These are phyloP conservation scores for Larix sibirica DNA, from an alignment of 83 land plant genomes.

Conservation along the genomic window DNA sequence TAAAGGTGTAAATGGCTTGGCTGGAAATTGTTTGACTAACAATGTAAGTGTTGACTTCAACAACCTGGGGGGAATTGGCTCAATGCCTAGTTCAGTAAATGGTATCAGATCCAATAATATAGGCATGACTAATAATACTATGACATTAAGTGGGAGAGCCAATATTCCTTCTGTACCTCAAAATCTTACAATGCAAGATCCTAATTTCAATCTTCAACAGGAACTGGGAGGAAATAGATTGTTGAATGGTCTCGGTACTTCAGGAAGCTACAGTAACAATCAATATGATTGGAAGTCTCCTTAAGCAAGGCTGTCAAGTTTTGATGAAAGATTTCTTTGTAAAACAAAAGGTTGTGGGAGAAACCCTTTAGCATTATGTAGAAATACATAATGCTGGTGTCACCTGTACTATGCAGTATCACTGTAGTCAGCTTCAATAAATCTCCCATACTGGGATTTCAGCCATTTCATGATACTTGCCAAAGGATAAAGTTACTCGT, in stretches of 20 bases:
- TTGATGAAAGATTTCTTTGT: conserved; percentile 5
- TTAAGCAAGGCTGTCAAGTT: conserved; percentile 9
- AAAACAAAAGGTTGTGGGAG: conserved; percentile 1
- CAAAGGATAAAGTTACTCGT: background rate
- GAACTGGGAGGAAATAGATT: conserved; percentile 51
- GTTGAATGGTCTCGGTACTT: conserved; percentile 39
- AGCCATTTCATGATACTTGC: conserved; percentile 9
- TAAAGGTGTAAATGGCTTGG: conserved; percentile 38
- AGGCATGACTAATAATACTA: conserved; percentile 49
- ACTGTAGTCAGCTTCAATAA: background rate
- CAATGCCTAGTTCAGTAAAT: conserved; percentile 27
- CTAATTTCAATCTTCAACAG: conserved; percentile 47
- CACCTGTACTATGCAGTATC: background rate
- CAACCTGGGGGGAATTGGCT: conserved; percentile 40
- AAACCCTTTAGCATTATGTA: conserved; percentile 12
- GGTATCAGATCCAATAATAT: conserved; percentile 31
- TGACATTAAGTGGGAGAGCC: conserved; percentile 52
- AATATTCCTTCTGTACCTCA: conserved; percentile 42
- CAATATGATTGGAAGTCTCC: conserved; percentile 59
- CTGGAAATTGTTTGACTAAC: conserved; percentile 43
- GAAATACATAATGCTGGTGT: background rate
- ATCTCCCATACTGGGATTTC: background rate
- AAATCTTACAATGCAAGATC: conserved; percentile 33
- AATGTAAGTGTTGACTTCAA: conserved; percentile 34
- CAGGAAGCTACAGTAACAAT: conserved; percentile 55